phyloP scores from a whole-genome alignment of 305 asterid species.

The Striga hermonthica region DNA sequence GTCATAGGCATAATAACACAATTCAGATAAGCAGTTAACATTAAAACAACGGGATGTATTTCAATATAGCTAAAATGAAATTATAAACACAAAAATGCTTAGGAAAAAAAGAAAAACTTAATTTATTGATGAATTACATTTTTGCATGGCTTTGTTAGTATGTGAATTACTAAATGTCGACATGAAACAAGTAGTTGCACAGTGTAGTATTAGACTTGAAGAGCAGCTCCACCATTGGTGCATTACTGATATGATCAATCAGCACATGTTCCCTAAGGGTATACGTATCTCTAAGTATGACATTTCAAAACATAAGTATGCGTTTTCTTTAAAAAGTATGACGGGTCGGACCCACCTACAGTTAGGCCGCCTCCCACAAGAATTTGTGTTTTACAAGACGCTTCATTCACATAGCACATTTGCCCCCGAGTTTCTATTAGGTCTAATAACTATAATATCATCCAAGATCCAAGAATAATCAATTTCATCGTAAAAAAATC shows the following conservation, averaged over 20 bases:
- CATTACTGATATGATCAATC: not conserved
- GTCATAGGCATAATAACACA: conserved; percentile 5
- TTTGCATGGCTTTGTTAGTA: not conserved
- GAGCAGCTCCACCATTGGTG: conserved; percentile 5
- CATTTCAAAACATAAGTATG: too few species aligned
- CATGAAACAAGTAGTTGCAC: conserved; percentile 7
- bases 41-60: not conserved
- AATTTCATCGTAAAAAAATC: not conserved
- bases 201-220: not conserved
- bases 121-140: not conserved
- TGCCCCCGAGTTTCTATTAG: not conserved
- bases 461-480: not conserved
- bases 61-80: not conserved
- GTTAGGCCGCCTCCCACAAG: too few species aligned
- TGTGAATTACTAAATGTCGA: not conserved
- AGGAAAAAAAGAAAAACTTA: not conserved
- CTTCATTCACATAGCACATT: not conserved
- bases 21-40: not conserved
- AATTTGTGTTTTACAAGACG: not conserved
- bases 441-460: not conserved
- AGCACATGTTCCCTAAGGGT: not conserved
- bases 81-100: not conserved
- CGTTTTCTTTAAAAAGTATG: too few species aligned
- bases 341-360: too few species aligned
- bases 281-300: too few species aligned